These are phyloP conservation scores for Fusarium sp. DNA, from an alignment of 2,329 filamentous ascomycete species.

Conservation along the genomic window DNA sequence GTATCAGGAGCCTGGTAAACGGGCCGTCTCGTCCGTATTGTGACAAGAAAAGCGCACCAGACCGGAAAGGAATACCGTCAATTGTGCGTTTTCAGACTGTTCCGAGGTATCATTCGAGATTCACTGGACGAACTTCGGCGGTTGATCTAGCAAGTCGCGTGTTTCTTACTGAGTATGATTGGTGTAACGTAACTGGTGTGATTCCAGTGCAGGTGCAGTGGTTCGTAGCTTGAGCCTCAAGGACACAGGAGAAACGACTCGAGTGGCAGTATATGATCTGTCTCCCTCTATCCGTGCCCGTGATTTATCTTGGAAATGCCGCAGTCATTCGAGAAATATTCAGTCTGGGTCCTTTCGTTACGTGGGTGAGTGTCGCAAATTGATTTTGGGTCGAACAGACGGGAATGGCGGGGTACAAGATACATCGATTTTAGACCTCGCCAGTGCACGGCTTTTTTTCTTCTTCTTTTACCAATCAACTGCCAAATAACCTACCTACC, in stretches of 20 bases:
- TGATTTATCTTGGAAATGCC: conserved; percentile 14
- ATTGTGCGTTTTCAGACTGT: conserved; percentile 9
- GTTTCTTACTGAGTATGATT: conserved; percentile 19
- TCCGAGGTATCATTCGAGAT: conserved; percentile 19
- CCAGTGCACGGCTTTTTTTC: conserved; percentile 9
- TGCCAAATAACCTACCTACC: not conserved
- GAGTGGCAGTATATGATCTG: conserved; percentile 1
- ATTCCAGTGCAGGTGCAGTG: conserved; percentile 1
- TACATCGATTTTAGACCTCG: conserved; percentile 13
- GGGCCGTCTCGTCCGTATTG: conserved; percentile 31
- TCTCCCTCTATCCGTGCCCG: conserved; percentile 1
- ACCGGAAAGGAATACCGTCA: conserved; percentile 11
- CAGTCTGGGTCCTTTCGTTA: not conserved
- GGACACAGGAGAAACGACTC: conserved; percentile 1
- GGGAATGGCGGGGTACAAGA: conserved; percentile 9
- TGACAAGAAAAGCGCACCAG: conserved; percentile 1
- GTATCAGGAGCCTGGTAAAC: conserved; percentile 25
- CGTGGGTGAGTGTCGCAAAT: not conserved
- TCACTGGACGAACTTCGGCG: conserved; percentile 13
- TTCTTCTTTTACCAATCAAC: not conserved
- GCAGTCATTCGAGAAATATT: conserved; percentile 21
- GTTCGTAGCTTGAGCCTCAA: conserved; percentile 32
- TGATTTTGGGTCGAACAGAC: not conserved
- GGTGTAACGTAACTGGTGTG: conserved; percentile 34
- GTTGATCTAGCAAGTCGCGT: conserved; percentile 17